Conservation (phyloP, 306 rosid genomes). For the Cercis canadensis region DNA sequence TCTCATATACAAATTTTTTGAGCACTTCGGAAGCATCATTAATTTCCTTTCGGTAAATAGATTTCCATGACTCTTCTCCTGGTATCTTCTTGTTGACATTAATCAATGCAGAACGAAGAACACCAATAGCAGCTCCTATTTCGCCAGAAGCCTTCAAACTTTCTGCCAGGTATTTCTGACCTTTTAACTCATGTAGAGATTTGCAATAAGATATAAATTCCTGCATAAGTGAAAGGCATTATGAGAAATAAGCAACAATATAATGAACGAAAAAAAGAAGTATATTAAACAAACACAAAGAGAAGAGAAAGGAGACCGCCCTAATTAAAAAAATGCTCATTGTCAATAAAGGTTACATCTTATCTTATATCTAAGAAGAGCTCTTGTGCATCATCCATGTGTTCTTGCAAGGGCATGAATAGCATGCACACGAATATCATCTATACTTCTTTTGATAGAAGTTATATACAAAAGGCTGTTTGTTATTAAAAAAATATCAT, state of each 20-base stretch:
- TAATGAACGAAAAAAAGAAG: background rate
- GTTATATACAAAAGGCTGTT: background rate
- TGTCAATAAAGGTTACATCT: too few relatives aligned
- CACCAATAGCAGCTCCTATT: conserved; percentile 66
- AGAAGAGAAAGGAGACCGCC: conserved; percentile 7
- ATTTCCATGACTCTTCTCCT: conserved; percentile 57
- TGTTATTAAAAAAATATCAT: too few relatives aligned
- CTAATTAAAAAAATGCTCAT: background rate
- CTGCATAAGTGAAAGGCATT: conserved; percentile 46
- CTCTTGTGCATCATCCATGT: too few relatives aligned
- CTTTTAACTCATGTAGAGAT: conserved; percentile 63
- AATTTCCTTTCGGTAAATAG: conserved; percentile 51
- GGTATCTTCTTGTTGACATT: conserved; percentile 51
- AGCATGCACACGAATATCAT: too few relatives aligned
- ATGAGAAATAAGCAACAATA: conserved; percentile 15
- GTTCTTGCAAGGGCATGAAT: too few relatives aligned
- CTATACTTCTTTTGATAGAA: too few relatives aligned
- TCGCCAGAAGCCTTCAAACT: conserved; percentile 53
- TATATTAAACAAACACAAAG: background rate
- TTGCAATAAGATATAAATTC: conserved; percentile 66
- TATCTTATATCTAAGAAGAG: too few relatives aligned
- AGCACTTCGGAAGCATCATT: conserved; percentile 58
- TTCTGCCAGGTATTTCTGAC: conserved; percentile 61
- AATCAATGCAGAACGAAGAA: conserved; percentile 55
- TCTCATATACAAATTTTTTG: conserved; percentile 65